Conservation (phyloP, 495 filamentous ascomycete genomes). For the Emericellopsis terricola region DNA sequence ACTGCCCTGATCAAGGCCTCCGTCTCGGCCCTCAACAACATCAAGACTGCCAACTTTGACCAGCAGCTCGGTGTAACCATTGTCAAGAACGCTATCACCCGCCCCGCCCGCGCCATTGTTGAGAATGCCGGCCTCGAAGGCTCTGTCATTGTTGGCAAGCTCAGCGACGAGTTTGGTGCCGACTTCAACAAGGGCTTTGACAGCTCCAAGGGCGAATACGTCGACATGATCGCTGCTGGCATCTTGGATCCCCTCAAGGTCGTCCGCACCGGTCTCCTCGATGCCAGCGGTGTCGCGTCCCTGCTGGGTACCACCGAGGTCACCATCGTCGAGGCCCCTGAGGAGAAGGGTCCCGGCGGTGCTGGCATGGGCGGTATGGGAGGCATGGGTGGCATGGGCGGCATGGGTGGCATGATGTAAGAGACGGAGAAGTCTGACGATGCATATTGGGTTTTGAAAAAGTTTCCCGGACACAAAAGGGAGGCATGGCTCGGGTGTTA, state of each 20-base stretch:
- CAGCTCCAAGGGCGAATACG: conserved; percentile 89
- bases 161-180: conserved; percentile 75
- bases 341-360: conserved; percentile 54
- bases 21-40: conserved; percentile 59
- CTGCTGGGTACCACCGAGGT: conserved; percentile 97
- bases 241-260: conserved; percentile 99
- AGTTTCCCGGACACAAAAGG: conserved; percentile 12
- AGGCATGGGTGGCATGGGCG: conserved; percentile 50
- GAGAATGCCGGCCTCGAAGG: conserved; percentile 97
- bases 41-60: conserved; percentile 92
- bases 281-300: conserved; percentile 91
- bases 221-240: conserved; percentile 93
- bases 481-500: conserved; percentile 16
- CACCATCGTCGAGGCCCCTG: conserved; percentile 86
- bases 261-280: conserved; percentile 83
- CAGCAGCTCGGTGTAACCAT: conserved; percentile 97
- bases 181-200: conserved; percentile 99
- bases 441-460: too few relatives aligned
- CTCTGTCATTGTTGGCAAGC: conserved; percentile 92
- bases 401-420: conserved; percentile 40
- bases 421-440: conserved; percentile 1
- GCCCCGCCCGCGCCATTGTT: conserved; percentile 82
- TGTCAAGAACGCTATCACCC: conserved; percentile 92
- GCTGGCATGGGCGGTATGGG: conserved; percentile 57
- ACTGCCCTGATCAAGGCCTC: conserved; percentile 96